Conservation (phyloP, 441 rosid genomes). For the Gossypium trilobum region DNA sequence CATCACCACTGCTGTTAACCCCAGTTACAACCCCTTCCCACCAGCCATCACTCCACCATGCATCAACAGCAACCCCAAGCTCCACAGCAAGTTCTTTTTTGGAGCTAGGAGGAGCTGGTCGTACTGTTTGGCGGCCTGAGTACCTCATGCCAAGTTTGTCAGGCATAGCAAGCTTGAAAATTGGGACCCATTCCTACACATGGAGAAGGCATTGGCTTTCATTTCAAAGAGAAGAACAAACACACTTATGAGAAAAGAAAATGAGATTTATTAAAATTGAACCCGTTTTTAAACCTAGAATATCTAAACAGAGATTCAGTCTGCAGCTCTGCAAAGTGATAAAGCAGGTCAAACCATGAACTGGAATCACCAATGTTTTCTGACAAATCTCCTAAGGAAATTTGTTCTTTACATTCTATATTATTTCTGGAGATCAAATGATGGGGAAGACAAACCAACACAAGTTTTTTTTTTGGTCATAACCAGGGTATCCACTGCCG, state of each 20-base stretch:
- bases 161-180: constrained; percentile 52
- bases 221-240: neutral
- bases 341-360: neutral
- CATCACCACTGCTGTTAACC: constrained; percentile 22
- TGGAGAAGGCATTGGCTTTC: constrained; percentile 10
- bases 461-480: neutral
- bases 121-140: constrained; percentile 58
- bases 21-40: constrained; percentile 85
- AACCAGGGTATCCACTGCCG: too few species aligned
- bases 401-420: neutral
- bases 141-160: constrained; percentile 81
- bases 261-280: neutral
- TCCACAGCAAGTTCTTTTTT: constrained; percentile 26
- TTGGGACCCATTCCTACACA: constrained; percentile 84
- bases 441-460: neutral
- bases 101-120: constrained; percentile 51
- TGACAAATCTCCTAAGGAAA: neutral
- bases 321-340: neutral
- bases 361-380: neutral
- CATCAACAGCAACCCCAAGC: constrained; percentile 77
- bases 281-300: neutral
- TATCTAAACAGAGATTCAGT: constrained; percentile 7
- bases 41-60: constrained; percentile 99
- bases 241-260: neutral
- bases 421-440: neutral